These are phyloP conservation scores for Hyaloperonospora arabidopsidis DNA, from an alignment of 352 stramenopile genomes.

Conservation along the genomic window DNA sequence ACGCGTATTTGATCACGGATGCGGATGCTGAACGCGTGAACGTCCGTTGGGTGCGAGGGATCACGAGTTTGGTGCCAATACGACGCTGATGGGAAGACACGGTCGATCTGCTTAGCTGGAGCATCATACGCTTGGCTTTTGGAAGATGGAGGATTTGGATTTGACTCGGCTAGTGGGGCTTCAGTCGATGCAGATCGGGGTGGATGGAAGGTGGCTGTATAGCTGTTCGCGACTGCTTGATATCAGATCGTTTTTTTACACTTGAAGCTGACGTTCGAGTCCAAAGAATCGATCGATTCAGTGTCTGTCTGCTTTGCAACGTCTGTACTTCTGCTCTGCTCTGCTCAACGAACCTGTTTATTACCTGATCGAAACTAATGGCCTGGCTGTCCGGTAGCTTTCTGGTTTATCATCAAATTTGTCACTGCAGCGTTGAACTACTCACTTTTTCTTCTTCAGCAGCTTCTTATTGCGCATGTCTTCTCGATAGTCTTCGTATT, in stretches of 20 bases:
- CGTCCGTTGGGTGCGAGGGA: slow-evolving; percentile 18
- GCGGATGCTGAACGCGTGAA: slow-evolving; percentile 20
- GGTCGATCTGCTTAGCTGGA: not conserved
- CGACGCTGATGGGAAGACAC: slow-evolving; percentile 18
- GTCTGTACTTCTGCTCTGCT: no score
- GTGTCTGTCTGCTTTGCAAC: no score
- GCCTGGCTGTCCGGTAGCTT: not conserved
- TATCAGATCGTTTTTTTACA: no score
- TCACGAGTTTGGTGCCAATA: slow-evolving; percentile 16
- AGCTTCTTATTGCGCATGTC: slow-evolving; percentile 82
- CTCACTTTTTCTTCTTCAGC: slow-evolving; percentile 64
- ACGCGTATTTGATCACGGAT: slow-evolving; percentile 14
- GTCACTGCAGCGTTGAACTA: not conserved
- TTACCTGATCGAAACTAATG: no score
- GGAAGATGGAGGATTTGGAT: no score
- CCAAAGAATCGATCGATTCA: not conserved
- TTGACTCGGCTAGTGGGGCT: no score
- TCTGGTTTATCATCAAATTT: slow-evolving; percentile 12
- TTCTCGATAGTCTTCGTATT: slow-evolving; percentile 80
- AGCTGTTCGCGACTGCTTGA: no score
- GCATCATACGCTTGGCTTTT: no score
- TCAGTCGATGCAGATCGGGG: no score
- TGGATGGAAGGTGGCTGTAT: no score
- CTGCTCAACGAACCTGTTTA: no score
- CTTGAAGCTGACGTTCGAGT: no score